Conservation (phyloP, 768 basidiomycete species). For the Galerina marginata region DNA sequence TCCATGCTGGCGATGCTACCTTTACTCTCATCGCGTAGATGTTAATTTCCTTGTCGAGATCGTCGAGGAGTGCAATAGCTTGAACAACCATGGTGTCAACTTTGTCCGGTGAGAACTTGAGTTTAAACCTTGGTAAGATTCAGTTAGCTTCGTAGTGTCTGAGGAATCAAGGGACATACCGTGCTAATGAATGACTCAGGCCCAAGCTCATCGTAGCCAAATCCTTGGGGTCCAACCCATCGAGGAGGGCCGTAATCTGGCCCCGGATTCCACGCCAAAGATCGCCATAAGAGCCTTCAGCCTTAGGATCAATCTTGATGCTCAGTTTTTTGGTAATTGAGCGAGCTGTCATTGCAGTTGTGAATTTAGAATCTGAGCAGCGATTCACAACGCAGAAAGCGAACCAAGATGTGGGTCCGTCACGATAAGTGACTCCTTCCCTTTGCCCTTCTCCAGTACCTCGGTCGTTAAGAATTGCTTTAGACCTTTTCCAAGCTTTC, state of each 20-base stretch:
- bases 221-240: constrained; percentile 92
- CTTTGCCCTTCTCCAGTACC: constrained; percentile 88
- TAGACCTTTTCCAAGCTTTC: constrained; percentile 90
- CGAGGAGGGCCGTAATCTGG: constrained; percentile 85
- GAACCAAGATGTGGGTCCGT: constrained; percentile 90
- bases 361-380: neutral
- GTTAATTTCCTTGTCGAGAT: constrained; percentile 99
- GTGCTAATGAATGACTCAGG: constrained; percentile 94
- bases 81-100: constrained; percentile 99
- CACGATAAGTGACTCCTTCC: constrained; percentile 84
- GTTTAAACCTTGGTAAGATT: constrained; percentile 75
- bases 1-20: constrained; percentile 45
- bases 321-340: constrained; percentile 94
- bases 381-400: constrained; percentile 30
- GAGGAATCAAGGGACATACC: constrained; percentile 48
- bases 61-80: constrained; percentile 96
- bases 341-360: constrained; percentile 51
- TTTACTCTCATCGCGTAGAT: constrained; percentile 99
- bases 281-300: constrained; percentile 61
- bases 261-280: constrained; percentile 95
- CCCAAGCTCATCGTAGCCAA: constrained; percentile 97
- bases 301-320: constrained; percentile 78
- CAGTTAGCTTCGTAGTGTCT: neutral
- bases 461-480: constrained; percentile 93
- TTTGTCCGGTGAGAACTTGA: constrained; percentile 99